Evolutionary conservation across 2,329 filamentous ascomycete genomes (phyloP).

Genomic region (Dactylellina drechsleri): DNA sequence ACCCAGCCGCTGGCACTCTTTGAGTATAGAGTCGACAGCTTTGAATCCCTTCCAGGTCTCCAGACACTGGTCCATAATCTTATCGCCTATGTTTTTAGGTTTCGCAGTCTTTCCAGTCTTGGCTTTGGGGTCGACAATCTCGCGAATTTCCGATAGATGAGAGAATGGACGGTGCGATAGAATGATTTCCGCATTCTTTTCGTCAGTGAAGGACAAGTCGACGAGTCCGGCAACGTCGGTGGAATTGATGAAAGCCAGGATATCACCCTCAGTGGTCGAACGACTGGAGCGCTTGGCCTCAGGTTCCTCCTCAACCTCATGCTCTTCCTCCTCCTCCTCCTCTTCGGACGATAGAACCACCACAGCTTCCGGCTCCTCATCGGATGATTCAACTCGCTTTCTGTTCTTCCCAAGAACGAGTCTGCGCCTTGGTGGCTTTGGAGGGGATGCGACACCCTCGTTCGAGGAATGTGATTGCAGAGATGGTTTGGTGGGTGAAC

Average conservation of each 20-base stretch:
- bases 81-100: slow-evolving; percentile 71
- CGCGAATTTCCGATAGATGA: slow-evolving; percentile 72
- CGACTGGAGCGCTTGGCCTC: slow-evolving; percentile 4
- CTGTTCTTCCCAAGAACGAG: slow-evolving; percentile 60
- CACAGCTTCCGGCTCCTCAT: slow-evolving; percentile 59
- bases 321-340: slow-evolving; percentile 58
- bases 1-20: slow-evolving; percentile 77
- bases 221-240: slow-evolving; percentile 79
- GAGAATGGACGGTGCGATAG: slow-evolving; percentile 79
- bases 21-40: slow-evolving; percentile 83
- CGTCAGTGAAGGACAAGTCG: slow-evolving; percentile 80
- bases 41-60: slow-evolving; percentile 83
- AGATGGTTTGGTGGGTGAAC: slow-evolving; percentile 31
- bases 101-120: slow-evolving; percentile 66
- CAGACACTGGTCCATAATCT: slow-evolving; percentile 72
- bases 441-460: slow-evolving; percentile 59
- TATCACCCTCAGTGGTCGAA: slow-evolving; percentile 64
- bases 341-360: slow-evolving; percentile 64
- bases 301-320: slow-evolving; percentile 62
- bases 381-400: slow-evolving; percentile 58
- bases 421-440: slow-evolving; percentile 62
- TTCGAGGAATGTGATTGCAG: slow-evolving; percentile 51
- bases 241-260: slow-evolving; percentile 84
- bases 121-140: slow-evolving; percentile 67
- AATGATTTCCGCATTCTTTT: slow-evolving; percentile 75